These are phyloP conservation scores for Aspergillus quadricinctus DNA, from an alignment of 2,329 filamentous ascomycete species.

Conservation along the genomic window DNA sequence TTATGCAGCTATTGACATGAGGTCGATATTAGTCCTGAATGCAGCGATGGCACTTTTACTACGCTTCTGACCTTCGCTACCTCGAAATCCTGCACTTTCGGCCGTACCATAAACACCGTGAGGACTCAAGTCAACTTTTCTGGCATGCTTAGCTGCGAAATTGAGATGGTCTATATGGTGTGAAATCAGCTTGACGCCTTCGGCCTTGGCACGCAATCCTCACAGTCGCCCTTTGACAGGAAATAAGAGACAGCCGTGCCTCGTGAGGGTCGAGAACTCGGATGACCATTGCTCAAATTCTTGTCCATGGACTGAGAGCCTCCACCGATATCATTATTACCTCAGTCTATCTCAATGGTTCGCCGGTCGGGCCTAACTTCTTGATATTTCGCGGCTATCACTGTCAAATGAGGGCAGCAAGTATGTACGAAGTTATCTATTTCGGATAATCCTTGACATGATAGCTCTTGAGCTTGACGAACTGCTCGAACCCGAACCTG, in stretches of 20 bases:
- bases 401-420: neutral
- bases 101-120: no score
- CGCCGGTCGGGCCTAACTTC: neutral
- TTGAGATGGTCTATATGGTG: neutral
- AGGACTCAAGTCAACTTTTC: neutral
- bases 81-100: no score
- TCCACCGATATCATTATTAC: neutral
- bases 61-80: neutral
- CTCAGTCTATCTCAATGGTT: neutral
- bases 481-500: slow-evolving; percentile 88
- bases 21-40: neutral
- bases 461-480: slow-evolving; percentile 93
- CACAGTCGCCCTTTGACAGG: neutral
- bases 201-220: neutral
- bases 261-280: neutral
- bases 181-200: no score
- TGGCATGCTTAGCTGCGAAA: neutral
- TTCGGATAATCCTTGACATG: slow-evolving; percentile 78
- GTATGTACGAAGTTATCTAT: slow-evolving; percentile 21
- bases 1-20: neutral
- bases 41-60: neutral
- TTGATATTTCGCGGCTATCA: neutral
- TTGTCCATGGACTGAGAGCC: neutral
- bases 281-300: neutral
- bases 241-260: neutral